Conservation (phyloP, 2,329 filamentous ascomycete species). For the Alternaria brassicicola region DNA sequence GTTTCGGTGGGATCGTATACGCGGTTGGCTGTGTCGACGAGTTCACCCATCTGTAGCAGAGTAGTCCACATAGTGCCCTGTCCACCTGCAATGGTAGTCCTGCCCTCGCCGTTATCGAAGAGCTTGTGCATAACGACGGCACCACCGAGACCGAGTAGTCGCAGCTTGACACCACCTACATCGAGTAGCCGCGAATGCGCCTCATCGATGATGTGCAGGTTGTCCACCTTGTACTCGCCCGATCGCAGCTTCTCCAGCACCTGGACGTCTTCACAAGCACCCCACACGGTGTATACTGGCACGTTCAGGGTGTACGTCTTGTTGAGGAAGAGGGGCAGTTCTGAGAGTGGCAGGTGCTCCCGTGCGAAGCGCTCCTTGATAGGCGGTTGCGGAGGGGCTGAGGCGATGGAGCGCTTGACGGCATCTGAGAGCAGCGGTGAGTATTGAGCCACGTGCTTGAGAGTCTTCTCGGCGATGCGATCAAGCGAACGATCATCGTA, state of each 20-base stretch:
- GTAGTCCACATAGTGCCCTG: slow-evolving; percentile 99
- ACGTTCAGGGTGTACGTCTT: slow-evolving; percentile 91
- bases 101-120: slow-evolving; percentile 96
- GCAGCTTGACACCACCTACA: slow-evolving; percentile 92
- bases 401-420: slow-evolving; percentile 69
- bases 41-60: slow-evolving; percentile 94
- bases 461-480: slow-evolving; percentile 97
- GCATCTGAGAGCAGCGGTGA: slow-evolving; percentile 88
- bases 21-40: slow-evolving; percentile 96
- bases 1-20: slow-evolving; percentile 99
- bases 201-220: slow-evolving; percentile 98
- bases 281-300: slow-evolving; percentile 98
- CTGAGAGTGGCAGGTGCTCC: slow-evolving; percentile 86
- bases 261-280: slow-evolving; percentile 96
- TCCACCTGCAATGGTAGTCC: slow-evolving; percentile 96
- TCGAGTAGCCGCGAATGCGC: slow-evolving; percentile 94
- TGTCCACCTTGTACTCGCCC: slow-evolving; percentile 95
- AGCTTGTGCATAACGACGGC: slow-evolving; percentile 99
- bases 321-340: slow-evolving; percentile 85
- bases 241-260: slow-evolving; percentile 97
- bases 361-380: slow-evolving; percentile 86
- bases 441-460: slow-evolving; percentile 98
- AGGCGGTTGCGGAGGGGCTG: slow-evolving; percentile 67
- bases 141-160: slow-evolving; percentile 89
- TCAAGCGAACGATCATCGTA: slow-evolving; percentile 96